phyloP scores from a whole-genome alignment of 2,329 filamentous ascomycete species.

The Calonectria fujianensis region DNA sequence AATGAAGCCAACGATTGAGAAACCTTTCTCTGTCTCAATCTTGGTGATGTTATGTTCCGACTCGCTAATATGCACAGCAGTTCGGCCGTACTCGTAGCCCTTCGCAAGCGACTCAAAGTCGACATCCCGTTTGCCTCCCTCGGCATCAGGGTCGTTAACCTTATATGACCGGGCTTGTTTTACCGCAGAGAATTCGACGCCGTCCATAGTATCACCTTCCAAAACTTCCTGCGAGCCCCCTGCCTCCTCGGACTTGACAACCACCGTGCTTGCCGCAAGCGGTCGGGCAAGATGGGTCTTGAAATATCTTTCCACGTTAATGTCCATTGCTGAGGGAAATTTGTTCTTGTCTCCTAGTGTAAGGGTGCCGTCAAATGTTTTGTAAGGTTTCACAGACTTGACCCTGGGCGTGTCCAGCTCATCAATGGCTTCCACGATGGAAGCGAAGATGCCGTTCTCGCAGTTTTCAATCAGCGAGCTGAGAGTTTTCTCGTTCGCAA shows the following conservation, averaged over 20 bases:
- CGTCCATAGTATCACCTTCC: slow-evolving; percentile 69
- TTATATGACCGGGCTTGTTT: slow-evolving; percentile 87
- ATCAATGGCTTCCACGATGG: slow-evolving; percentile 88
- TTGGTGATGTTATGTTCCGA: slow-evolving; percentile 93
- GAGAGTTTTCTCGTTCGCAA: slow-evolving; percentile 82
- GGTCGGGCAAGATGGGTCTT: slow-evolving; percentile 86
- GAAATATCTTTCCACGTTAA: slow-evolving; percentile 93
- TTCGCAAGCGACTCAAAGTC: slow-evolving; percentile 90
- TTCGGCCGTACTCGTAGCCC: slow-evolving; percentile 94
- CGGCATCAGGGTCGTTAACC: slow-evolving; percentile 82
- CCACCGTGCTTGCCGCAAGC: slow-evolving; percentile 85
- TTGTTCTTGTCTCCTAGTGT: slow-evolving; percentile 85
- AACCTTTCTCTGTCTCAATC: slow-evolving; percentile 82
- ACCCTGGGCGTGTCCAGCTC: slow-evolving; percentile 85
- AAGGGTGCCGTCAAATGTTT: slow-evolving; percentile 86
- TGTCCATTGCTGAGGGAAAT: slow-evolving; percentile 84
- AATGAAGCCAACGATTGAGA: slow-evolving; percentile 93
- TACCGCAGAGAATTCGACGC: slow-evolving; percentile 79
- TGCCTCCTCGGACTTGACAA: slow-evolving; percentile 71
- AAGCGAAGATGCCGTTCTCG: slow-evolving; percentile 83
- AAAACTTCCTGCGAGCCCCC: slow-evolving; percentile 70
- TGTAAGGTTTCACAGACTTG: slow-evolving; percentile 84
- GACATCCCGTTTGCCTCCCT: slow-evolving; percentile 88
- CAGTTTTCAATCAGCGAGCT: slow-evolving; percentile 80
- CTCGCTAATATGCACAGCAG: slow-evolving; percentile 91